Evolutionary conservation across 805 yeast genomes (phyloP), one percentile per base, ranked within the genome.

Genomic region (Lipomyces starkeyi): DNA sequence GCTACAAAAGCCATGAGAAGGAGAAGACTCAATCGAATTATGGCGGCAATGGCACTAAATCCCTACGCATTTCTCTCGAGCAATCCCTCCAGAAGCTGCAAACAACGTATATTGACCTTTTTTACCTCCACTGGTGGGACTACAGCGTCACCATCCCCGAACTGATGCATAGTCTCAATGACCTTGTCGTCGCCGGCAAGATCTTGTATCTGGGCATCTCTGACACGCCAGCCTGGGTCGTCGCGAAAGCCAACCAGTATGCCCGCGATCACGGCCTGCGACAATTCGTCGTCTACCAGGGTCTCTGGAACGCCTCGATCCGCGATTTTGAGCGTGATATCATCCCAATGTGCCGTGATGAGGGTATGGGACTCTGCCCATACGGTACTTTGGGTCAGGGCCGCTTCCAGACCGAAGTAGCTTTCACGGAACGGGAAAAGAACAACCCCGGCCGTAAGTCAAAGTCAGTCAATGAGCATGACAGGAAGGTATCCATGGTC

Each of bases 101-200:
- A 61, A 73, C 75, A 25, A 74, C 67, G 20, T 73, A 66, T 63
- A 72, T 73, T 58, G 75, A 73, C 58, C 43, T 73, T 25, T 58
- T 73, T 9, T 73, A 73, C 55, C 62, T 73, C n/a, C 75, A 73
- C 58, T 73, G 72, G 71, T 73, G 75, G 75, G 75, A 73, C 49
- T 64, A 71, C 60, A 69, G 71, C 52, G 62, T 74, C 27, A 64
- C 74, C 3, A 64, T 73, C 25, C 67, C 67, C 20, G 75, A 73
- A 58, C 40, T 72, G 47, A 73, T 73, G 75, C 71, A 67, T 57
- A 59, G 70, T 20, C 54, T 66, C 40, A 70, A 72, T 65, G 37
- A 25, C 14, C 59, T 63, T 14, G 68, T 34, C 17, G 14, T 1
- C 9, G 6, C 34, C 37, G 73, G 75, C 34, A 73, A 73, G 58